Evolutionary conservation across 2,329 filamentous ascomycete genomes (phyloP), one percentile per base, ranked within the genome.

Genomic region (Ceratocystiopsis brevicomis): DNA sequence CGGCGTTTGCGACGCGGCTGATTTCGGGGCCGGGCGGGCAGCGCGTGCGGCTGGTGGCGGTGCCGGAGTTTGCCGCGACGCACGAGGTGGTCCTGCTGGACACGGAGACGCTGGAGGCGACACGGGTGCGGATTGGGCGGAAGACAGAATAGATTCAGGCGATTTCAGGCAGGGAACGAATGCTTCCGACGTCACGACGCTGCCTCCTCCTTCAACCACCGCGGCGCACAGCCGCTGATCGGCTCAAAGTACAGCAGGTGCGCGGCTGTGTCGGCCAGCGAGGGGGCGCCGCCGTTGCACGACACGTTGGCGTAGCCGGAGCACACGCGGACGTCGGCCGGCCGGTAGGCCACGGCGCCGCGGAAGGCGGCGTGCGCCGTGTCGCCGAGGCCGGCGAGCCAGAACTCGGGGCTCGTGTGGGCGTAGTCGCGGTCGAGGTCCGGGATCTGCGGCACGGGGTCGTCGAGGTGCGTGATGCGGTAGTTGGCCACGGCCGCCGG

Each of bases 31-130:
- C 69, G 0, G 66, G 75, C 1, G 78, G 76, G 1, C 80, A 93
- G 57, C 62, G 63, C 16, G 81, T 94, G 10, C 69, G 85, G 37
- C 63, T 96, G 4, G 64, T 98, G n/a, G 70, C 83, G 0, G 71
- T 98, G 36, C 92, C 92, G 0, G 78, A 72, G 18, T 98, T 96
- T 56, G 68, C 71, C 1, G 68, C 80, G 49, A 86, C 81, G 0
- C 79, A 78, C 16, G 78, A 93, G 61, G 54, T 98, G 18, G 76
- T 95, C 1, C 55, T 98, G 42, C 64, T 98, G 12, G 88, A 98
- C 61, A 67, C 76, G 39, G 87, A 96, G 60, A 92, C 82, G 1
- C 59, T 95, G 47, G 82, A 87, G 39, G 77, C 82, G 1, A 78
- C 86, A 51, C 65, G 72, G 40, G 65, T 95, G 18, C 77, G 73